Evolutionary conservation across 2,329 filamentous ascomycete genomes (phyloP).

Genomic region (Huntiella moniliformis): DNA sequence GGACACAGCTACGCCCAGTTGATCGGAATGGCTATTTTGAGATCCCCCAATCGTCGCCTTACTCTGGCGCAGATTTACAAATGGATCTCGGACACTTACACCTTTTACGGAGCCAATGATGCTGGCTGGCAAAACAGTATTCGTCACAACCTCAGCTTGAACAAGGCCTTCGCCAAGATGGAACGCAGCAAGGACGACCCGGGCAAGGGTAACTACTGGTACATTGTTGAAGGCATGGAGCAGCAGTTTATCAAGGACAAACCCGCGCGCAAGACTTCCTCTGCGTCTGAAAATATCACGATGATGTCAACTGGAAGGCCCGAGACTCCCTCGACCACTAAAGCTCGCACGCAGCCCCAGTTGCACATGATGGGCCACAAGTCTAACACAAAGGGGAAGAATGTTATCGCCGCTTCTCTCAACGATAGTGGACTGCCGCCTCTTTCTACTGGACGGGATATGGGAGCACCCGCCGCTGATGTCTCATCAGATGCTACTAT

Average conservation of each 20-base stretch:
- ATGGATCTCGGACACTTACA: conserved; percentile 93
- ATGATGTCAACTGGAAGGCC: conserved; percentile 35
- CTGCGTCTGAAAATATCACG: conserved; percentile 36
- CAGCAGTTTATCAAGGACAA: conserved; percentile 80
- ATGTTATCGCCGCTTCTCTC: not conserved
- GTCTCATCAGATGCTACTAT: conserved; percentile 64
- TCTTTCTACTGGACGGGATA: conserved; percentile 21
- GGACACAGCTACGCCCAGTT: conserved; percentile 84
- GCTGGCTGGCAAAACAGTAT: conserved; percentile 98
- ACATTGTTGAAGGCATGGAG: conserved; percentile 78
- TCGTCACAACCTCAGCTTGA: conserved; percentile 87
- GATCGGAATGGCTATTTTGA: conserved; percentile 91
- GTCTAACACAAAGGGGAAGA: not conserved
- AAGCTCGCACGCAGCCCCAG: conserved; percentile 23
- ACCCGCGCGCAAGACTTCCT: conserved; percentile 39
- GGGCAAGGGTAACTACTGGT: conserved; percentile 96
- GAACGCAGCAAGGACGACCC: conserved; percentile 93
- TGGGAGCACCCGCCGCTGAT: conserved; percentile 29
- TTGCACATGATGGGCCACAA: conserved; percentile 9
- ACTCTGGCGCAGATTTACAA: conserved; percentile 95
- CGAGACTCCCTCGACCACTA: conserved; percentile 17
- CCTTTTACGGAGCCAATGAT: conserved; percentile 68
- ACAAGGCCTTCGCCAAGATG: conserved; percentile 92
- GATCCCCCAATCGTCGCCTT: conserved; percentile 62
- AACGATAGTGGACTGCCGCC: conserved; percentile 18